A percentile compares a stretch with the other conserved stretches of the same genome.
Evolutionary conservation across 2,329 filamentous ascomycete genomes (phyloP).

Genomic region (Cryphonectria carpinicola): DNA sequence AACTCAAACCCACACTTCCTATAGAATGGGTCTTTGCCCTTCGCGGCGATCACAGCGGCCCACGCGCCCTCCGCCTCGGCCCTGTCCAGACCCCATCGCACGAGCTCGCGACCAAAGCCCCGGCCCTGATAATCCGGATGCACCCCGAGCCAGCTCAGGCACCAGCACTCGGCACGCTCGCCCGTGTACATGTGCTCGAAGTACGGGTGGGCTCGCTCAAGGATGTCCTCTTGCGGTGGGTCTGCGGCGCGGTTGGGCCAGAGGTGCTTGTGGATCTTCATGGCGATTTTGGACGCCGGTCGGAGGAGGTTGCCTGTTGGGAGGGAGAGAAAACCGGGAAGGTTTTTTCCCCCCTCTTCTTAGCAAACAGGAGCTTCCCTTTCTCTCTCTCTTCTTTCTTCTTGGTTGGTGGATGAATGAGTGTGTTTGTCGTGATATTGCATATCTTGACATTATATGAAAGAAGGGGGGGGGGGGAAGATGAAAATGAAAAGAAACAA

Average conservation of each 20-base stretch:
- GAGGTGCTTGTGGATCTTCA: constrained; percentile 14
- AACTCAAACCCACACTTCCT: constrained; percentile 16
- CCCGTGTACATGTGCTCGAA: constrained; percentile 8
- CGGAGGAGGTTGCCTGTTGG: constrained; percentile 30
- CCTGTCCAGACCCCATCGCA: constrained; percentile 22
- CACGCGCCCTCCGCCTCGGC: constrained; percentile 18
- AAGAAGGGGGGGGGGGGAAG: too few species aligned
- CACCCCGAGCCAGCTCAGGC: constrained; percentile 8
- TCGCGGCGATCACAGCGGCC: constrained; percentile 9
- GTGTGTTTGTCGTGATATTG: background rate
- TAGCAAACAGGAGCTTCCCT: background rate
- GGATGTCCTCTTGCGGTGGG: constrained; percentile 8
- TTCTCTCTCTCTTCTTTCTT: too few species aligned
- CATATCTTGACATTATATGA: too few species aligned
- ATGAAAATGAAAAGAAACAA: background rate
- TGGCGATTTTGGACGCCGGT: background rate
- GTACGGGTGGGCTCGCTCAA: constrained; percentile 14
- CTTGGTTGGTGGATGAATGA: too few species aligned
- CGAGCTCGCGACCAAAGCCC: constrained; percentile 18
- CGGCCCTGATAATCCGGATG: constrained; percentile 17
- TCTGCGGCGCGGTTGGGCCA: constrained; percentile 15
- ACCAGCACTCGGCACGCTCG: constrained; percentile 18
- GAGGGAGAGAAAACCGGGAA: background rate
- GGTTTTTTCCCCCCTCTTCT: background rate
- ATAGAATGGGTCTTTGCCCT: constrained; percentile 17